phyloP scores from a whole-genome alignment of 345 rosid species.

The Crucihimalaya himalaica region DNA sequence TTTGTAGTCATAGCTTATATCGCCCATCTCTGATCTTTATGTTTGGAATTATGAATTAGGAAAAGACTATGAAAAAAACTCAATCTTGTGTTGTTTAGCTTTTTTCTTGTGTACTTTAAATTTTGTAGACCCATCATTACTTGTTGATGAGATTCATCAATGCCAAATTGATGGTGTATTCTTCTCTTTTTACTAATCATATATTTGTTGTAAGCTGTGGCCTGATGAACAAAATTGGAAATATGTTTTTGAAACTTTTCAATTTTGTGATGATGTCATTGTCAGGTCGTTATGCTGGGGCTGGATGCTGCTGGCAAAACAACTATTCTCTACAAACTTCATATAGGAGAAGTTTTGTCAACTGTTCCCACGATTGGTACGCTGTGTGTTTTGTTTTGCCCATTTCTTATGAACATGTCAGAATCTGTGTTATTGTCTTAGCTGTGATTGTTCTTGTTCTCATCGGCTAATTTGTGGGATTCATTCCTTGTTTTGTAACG shows the following conservation, averaged over 20 bases:
- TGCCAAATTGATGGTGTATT: slow-evolving; percentile 1
- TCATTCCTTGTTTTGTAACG: background rate
- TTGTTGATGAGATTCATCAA: slow-evolving; percentile 1
- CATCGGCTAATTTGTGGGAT: background rate
- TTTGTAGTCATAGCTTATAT: slow-evolving; percentile 8
- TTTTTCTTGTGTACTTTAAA: background rate
- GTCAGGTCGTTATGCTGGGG: slow-evolving; percentile 97
- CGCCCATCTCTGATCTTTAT: slow-evolving; percentile 9
- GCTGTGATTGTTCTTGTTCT: background rate
- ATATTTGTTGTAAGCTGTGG: background rate
- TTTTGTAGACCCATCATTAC: background rate
- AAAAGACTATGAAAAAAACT: background rate
- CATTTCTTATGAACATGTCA: background rate
- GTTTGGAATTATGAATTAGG: background rate
- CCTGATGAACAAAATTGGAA: background rate
- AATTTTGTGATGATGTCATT: slow-evolving; percentile 30
- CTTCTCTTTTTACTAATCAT: background rate
- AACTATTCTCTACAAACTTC: slow-evolving; percentile 93
- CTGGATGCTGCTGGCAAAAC: slow-evolving; percentile 99
- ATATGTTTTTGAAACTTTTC: background rate
- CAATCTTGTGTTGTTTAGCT: background rate
- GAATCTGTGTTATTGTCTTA: background rate
- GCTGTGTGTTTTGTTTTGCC: background rate
- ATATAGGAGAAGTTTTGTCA: slow-evolving; percentile 96
- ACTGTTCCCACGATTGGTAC: slow-evolving; percentile 98